These are phyloP conservation scores for Talaromyces trachyspermus DNA, from an alignment of 495 filamentous ascomycete genomes.

Conservation along the genomic window DNA sequence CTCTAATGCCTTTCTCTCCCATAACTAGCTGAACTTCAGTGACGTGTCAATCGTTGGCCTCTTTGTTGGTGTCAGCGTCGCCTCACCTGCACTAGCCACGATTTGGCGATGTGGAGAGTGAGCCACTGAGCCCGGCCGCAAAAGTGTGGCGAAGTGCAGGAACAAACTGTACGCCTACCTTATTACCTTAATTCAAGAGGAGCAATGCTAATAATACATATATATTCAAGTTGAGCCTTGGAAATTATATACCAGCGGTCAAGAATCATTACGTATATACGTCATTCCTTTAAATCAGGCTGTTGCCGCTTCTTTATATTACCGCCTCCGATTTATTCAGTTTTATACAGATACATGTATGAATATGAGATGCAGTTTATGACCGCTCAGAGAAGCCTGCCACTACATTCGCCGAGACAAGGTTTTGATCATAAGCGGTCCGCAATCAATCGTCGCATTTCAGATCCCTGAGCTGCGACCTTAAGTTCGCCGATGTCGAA, in stretches of 20 bases:
- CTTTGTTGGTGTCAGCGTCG: constrained; percentile 1
- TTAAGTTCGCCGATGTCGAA: too few species aligned
- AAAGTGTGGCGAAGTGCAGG: constrained; percentile 8
- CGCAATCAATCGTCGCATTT: too few species aligned
- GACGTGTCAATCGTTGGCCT: constrained; percentile 5
- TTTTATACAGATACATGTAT: too few species aligned
- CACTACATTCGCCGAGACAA: too few species aligned
- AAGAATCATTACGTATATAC: not conserved
- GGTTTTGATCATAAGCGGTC: too few species aligned
- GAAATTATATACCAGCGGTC: not conserved
- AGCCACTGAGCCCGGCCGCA: not conserved
- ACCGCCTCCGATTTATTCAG: not conserved
- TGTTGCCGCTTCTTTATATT: not conserved
- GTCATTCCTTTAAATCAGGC: not conserved
- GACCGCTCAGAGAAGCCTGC: too few species aligned
- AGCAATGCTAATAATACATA: not conserved
- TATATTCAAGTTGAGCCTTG: constrained; percentile 5
- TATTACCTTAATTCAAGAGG: not conserved
- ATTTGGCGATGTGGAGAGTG: constrained; percentile 6
- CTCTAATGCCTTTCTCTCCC: too few species aligned
- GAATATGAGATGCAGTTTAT: too few species aligned
- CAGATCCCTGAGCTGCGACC: too few species aligned
- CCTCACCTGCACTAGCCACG: constrained; percentile 9
- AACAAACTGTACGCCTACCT: constrained; percentile 1
- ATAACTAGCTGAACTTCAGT: constrained; percentile 6